Conservation (phyloP, 2,329 filamentous ascomycete species). For the Cladosporium sp. region DNA sequence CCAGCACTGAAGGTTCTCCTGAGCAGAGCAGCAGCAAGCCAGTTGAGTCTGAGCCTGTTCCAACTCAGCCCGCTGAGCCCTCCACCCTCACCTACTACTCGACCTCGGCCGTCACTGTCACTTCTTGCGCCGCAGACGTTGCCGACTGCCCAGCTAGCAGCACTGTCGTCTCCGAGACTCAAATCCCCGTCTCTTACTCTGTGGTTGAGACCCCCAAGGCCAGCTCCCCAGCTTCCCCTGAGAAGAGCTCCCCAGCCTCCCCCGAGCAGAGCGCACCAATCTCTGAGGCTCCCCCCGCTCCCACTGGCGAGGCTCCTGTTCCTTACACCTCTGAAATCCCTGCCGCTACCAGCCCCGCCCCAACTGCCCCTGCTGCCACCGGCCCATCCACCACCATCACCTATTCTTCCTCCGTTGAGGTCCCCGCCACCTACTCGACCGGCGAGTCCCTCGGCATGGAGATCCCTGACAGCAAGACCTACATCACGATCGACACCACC, state of each 20-base stretch:
- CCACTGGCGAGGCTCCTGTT: slow-evolving; percentile 4
- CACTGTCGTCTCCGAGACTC: slow-evolving; percentile 14
- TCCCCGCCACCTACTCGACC: slow-evolving; percentile 35
- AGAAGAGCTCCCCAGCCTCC: too few species aligned
- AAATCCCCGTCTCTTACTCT: slow-evolving; percentile 16
- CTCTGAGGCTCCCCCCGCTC: slow-evolving; percentile 20
- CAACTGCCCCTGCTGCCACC: slow-evolving; percentile 18
- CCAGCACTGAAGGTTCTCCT: background rate
- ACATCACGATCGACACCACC: slow-evolving; percentile 34
- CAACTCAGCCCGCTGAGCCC: background rate
- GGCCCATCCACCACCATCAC: slow-evolving; percentile 38
- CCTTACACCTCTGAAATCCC: slow-evolving; percentile 14
- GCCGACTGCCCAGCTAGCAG: slow-evolving; percentile 31
- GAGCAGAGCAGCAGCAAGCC: slow-evolving; percentile 5
- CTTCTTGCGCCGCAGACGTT: slow-evolving; percentile 33
- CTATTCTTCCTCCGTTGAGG: slow-evolving; percentile 33
- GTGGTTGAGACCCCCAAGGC: slow-evolving; percentile 9
- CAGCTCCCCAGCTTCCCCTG: too few species aligned
- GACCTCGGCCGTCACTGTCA: slow-evolving; percentile 32
- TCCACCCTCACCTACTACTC: slow-evolving; percentile 20
- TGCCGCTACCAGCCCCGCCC: slow-evolving; percentile 2
- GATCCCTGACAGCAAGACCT: slow-evolving; percentile 29
- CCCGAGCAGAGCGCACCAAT: slow-evolving; percentile 15
- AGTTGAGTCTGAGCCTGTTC: slow-evolving; percentile 1
- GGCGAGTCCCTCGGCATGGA: slow-evolving; percentile 30